These are phyloP conservation scores for Exophiala lecanii-corni DNA, from an alignment of 2,329 filamentous ascomycete genomes.

Conservation along the genomic window DNA sequence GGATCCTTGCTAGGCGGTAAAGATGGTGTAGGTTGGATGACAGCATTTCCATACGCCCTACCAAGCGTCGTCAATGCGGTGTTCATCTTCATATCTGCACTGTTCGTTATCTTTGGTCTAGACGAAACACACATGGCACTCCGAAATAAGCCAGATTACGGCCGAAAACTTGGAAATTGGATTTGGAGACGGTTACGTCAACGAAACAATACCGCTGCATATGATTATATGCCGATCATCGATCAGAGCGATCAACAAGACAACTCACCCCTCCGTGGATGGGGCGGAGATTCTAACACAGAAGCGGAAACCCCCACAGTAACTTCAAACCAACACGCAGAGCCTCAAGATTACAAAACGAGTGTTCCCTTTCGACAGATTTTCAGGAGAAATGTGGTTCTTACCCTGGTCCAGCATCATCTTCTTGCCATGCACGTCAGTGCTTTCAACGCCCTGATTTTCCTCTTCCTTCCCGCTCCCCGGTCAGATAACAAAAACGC, in stretches of 20 bases:
- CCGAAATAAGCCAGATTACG: conserved; percentile 39
- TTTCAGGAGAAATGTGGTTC: conserved; percentile 51
- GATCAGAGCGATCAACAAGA: conserved; percentile 24
- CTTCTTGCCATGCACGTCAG: conserved; percentile 70
- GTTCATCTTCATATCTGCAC: conserved; percentile 53
- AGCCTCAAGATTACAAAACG: conserved; percentile 13
- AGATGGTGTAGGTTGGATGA: conserved; percentile 60
- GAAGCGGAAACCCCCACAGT: conserved; percentile 23
- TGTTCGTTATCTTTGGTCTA: conserved; percentile 58
- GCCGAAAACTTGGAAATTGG: conserved; percentile 35
- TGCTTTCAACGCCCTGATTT: conserved; percentile 71
- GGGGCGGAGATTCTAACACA: conserved; percentile 30
- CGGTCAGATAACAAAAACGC: conserved; percentile 40
- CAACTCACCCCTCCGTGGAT: conserved; percentile 19
- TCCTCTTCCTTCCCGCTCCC: conserved; percentile 70
- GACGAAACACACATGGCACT: conserved; percentile 52
- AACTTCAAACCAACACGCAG: neutral
- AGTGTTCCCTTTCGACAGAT: conserved; percentile 43
- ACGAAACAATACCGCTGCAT: conserved; percentile 16
- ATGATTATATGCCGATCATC: conserved; percentile 34
- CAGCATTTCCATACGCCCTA: conserved; percentile 62
- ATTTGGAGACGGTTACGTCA: conserved; percentile 31
- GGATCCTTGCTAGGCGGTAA: conserved; percentile 53
- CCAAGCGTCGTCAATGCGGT: conserved; percentile 63
- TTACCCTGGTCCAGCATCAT: conserved; percentile 58